Percentiles rank a stretch among this genome's conserved stretches.
Conservation (phyloP, 176 grass and related monocot species). For the Avena sativa region DNA sequence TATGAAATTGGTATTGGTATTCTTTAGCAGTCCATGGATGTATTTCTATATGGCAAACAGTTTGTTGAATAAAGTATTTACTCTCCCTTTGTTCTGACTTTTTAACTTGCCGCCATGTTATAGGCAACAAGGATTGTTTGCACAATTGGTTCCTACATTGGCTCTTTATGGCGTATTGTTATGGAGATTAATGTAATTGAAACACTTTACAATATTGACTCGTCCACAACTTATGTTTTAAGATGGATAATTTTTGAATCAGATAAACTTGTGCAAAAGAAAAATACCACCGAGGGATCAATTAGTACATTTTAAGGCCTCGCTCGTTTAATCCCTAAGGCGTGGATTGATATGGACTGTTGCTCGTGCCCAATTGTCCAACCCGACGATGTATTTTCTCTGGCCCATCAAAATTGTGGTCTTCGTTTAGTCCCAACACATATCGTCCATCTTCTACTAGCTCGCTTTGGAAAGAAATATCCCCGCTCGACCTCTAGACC, state of each 20-base stretch:
- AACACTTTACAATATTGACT: not conserved
- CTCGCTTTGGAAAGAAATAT: no score
- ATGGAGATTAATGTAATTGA: not conserved
- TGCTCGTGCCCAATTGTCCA: no score
- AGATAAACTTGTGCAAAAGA: no score
- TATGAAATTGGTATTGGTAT: no score
- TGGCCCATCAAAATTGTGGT: no score
- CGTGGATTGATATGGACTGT: no score
- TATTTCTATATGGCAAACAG: not conserved
- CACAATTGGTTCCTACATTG: constrained; percentile 54
- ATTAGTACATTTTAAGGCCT: not conserved
- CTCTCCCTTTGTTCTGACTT: constrained; percentile 3
- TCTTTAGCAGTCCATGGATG: not conserved
- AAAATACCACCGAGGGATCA: not conserved
- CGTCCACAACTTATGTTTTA: not conserved
- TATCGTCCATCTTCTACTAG: no score
- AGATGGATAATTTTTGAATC: not conserved
- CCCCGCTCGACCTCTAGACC: no score
- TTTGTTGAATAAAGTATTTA: not conserved
- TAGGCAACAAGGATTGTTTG: constrained; percentile 56
- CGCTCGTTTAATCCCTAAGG: no score
- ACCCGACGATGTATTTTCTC: no score
- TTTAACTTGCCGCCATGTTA: constrained; percentile 29
- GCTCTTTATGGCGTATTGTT: constrained; percentile 79
- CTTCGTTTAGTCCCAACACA: no score